A percentile compares a stretch with the other conserved stretches of the same genome.
Evolutionary conservation across 768 basidiomycete species (phyloP).

Genomic region (Boletus vermiculosoides): DNA sequence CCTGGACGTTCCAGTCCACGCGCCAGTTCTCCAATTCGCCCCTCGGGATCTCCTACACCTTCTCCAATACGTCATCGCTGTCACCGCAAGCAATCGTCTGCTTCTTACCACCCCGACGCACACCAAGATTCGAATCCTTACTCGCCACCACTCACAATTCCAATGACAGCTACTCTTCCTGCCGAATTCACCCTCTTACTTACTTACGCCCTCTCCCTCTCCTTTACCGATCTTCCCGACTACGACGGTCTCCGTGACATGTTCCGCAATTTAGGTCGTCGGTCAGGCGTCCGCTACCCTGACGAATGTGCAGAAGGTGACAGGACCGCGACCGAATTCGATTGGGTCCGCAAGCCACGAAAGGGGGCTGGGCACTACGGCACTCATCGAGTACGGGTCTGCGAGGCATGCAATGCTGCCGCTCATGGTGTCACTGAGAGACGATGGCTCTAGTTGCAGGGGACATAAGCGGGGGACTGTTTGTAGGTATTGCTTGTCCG

Average conservation of each 20-base stretch:
- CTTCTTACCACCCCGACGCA: conserved; percentile 19
- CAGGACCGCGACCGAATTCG: conserved; percentile 38
- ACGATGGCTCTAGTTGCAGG: conserved; percentile 24
- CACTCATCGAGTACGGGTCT: conserved; percentile 32
- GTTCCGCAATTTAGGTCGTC: conserved; percentile 58
- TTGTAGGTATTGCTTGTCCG: conserved; percentile 5
- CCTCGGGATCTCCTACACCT: conserved; percentile 12
- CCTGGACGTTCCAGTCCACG: conserved; percentile 14
- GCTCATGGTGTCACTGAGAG: conserved; percentile 24
- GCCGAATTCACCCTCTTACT: conserved; percentile 81
- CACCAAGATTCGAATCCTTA: conserved; percentile 9
- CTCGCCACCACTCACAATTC: conserved; percentile 28
- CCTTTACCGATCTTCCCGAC: conserved; percentile 87
- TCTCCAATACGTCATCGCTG: conserved; percentile 17
- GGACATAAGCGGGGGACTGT: background rate
- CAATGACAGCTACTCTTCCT: conserved; percentile 73
- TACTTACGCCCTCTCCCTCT: conserved; percentile 73
- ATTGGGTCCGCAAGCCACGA: conserved; percentile 43
- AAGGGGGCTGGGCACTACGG: conserved; percentile 16
- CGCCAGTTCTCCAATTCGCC: conserved; percentile 4
- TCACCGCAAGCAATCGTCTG: conserved; percentile 20
- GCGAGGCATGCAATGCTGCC: conserved; percentile 35
- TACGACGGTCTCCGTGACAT: conserved; percentile 78
- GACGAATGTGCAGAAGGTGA: conserved; percentile 22
- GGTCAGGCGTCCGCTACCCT: conserved; percentile 45